These are phyloP conservation scores for Tuber aestivum DNA, from an alignment of 495 filamentous ascomycete genomes.

Conservation along the genomic window DNA sequence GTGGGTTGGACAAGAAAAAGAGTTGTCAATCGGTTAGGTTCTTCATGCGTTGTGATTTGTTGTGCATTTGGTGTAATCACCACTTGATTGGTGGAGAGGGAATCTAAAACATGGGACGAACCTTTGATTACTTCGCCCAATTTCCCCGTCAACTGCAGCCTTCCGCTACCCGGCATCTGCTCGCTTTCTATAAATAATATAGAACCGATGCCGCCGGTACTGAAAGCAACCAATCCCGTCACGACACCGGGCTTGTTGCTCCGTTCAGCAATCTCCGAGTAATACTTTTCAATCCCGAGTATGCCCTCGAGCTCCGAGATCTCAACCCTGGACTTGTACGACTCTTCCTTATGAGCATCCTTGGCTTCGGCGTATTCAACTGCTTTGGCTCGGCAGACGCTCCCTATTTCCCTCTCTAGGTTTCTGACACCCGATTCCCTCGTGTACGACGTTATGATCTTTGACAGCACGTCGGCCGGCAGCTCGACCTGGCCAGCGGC, in stretches of 20 bases:
- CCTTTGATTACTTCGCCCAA: constrained; percentile 91
- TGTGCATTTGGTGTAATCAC: background rate
- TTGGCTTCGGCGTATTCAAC: constrained; percentile 88
- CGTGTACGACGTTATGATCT: constrained; percentile 92
- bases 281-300: constrained; percentile 87
- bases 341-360: constrained; percentile 61
- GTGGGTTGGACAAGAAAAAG: constrained; percentile 6
- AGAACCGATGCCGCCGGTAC: constrained; percentile 82
- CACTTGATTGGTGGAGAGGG: background rate
- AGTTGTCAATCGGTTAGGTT: background rate
- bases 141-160: constrained; percentile 94
- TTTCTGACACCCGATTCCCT: constrained; percentile 97
- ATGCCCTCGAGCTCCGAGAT: constrained; percentile 80
- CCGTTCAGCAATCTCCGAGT: constrained; percentile 92
- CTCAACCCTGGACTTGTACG: constrained; percentile 68
- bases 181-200: constrained; percentile 98
- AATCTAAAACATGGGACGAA: constrained; percentile 39
- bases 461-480: constrained; percentile 77
- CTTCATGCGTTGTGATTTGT: constrained; percentile 6
- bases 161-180: constrained; percentile 90
- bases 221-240: constrained; percentile 95
- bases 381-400: constrained; percentile 89
- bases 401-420: constrained; percentile 89
- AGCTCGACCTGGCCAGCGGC: constrained; percentile 64
- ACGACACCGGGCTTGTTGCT: constrained; percentile 85